Conservation (phyloP, 768 basidiomycete species). For the Trametes sanguinea region DNA sequence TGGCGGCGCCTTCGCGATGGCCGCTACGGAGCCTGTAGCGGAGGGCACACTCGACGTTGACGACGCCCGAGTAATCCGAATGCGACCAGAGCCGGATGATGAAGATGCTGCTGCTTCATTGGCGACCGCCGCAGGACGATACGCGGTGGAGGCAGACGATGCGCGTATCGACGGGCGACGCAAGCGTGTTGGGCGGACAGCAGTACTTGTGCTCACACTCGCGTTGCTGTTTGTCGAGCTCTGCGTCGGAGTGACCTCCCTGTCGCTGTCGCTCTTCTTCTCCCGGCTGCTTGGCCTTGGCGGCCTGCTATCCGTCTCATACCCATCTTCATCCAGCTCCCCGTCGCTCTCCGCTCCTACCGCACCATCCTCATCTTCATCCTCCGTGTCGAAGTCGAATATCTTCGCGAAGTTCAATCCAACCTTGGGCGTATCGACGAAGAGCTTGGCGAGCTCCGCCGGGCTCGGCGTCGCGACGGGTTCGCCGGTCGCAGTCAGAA, state of each 20-base stretch:
- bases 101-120: conserved; percentile 12
- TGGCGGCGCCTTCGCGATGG: conserved; percentile 15
- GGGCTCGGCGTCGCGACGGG: conserved; percentile 71
- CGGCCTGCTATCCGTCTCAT: conserved; percentile 30
- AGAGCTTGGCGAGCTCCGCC: conserved; percentile 63
- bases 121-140: conserved; percentile 10
- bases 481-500: conserved; percentile 79
- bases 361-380: conserved; percentile 30
- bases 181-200: conserved; percentile 29
- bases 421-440: conserved; percentile 68
- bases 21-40: neutral
- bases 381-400: conserved; percentile 59
- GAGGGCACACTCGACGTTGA: conserved; percentile 21
- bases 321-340: conserved; percentile 32
- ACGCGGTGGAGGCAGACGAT: conserved; percentile 19
- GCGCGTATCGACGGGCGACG: conserved; percentile 35
- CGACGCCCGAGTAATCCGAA: conserved; percentile 15
- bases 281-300: conserved; percentile 6
- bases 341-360: conserved; percentile 24
- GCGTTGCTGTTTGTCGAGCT: conserved; percentile 3
- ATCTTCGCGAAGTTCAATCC: conserved; percentile 78
- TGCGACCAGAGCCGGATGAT: conserved; percentile 14
- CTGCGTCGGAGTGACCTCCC: conserved; percentile 27
- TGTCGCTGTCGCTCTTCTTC: conserved; percentile 25
- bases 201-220: conserved; percentile 2